These are phyloP conservation scores for Agrocybe pediades DNA, from an alignment of 768 basidiomycete species.

Conservation along the genomic window DNA sequence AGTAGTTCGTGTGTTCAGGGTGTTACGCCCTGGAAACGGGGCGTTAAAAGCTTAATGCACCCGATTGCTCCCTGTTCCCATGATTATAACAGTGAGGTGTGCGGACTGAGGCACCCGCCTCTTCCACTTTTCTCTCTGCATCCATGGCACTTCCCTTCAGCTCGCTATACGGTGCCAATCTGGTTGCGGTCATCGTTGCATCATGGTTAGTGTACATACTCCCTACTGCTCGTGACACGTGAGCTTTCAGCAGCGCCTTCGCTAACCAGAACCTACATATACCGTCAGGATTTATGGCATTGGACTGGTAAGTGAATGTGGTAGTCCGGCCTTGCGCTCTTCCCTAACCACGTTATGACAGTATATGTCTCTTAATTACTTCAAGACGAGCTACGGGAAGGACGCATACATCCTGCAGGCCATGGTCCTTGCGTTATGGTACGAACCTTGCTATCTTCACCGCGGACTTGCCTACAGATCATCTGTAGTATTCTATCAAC, in stretches of 20 bases:
- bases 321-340: not conserved
- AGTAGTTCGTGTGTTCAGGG: no score
- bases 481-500: not conserved
- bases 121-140: no score
- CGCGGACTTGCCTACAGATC: not conserved
- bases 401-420: not conserved
- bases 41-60: no score
- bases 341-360: not conserved
- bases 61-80: no score
- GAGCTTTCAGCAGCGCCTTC: not conserved
- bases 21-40: no score
- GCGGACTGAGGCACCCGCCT: no score
- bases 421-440: not conserved
- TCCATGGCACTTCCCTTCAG: no score
- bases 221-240: not conserved
- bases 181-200: not conserved
- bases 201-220: not conserved
- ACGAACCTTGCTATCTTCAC: not conserved
- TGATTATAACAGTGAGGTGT: no score
- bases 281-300: not conserved
- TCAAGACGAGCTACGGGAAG: not conserved
- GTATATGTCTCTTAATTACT: not conserved
- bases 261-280: not conserved
- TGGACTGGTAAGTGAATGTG: not conserved
- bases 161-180: not conserved